Base-by-base conservation (phyloP, 371 early-diverging fungal species). In the Mortierella sp. region DNA sequence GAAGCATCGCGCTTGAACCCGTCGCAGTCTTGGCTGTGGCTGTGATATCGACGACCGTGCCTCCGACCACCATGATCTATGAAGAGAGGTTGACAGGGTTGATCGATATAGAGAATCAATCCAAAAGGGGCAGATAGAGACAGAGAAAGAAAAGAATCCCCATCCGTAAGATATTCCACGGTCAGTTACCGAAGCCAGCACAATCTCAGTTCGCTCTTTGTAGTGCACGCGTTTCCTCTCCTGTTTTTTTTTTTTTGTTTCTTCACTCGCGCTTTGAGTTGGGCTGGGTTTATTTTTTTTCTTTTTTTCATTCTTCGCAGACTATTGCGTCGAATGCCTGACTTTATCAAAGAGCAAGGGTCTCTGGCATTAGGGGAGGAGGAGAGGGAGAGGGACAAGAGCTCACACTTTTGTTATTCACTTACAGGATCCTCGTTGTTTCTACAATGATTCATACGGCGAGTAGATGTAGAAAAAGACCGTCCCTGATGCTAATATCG, bases 21-120 rank as follows among this genome's bases (percentile, higher is more conserved):
- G 44, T 65, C 28, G 28, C 59, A 21, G 29, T 57, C 29, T 45
- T 57, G 61, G 86, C 65, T 7, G 87, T 88, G 5, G 86, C 80
- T 18, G 86, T 88, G 16, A 96, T 91, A 75, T 97, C 97, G 19
- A 96, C 82, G 1, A 93, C 94, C 7, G 92, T 84, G 0, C 96
- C 96, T 26, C 97, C 98, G 56, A 97, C 76, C 4, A 96, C 90
- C 62, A 96, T 67, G 18, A 92, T 83, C 83, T 76, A 76, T n/a
- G 23, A 12, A 51, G 2, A 51, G 21, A 7, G n/a, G 37, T 28
- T 23, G 18, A 19, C 60, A 29, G 21, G 46, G 25, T n/a, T n/a
- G n/a, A n/a, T n/a, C n/a, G n/a, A n/a, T n/a, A n/a, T n/a, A n/a
- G n/a, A n/a, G n/a, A n/a, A n/a, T n/a, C n/a, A n/a, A n/a, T n/a